These are phyloP conservation scores for Chaetomiaceae sp. DNA, from an alignment of 2,329 filamentous ascomycete species.

Conservation along the genomic window DNA sequence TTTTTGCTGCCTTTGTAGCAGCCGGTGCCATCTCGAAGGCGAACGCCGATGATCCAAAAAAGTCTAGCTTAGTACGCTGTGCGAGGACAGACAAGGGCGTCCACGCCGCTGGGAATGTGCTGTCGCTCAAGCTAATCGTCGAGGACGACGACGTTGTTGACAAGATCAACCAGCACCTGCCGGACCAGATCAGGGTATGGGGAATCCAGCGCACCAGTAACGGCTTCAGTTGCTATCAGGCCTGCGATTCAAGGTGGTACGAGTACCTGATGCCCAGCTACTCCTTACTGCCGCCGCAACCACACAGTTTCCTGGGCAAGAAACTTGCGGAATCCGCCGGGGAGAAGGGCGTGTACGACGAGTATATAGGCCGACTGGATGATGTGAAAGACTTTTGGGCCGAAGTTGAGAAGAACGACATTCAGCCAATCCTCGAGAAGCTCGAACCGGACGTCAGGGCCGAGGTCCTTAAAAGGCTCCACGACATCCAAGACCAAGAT, in stretches of 20 bases:
- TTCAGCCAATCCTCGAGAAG: conserved; percentile 63
- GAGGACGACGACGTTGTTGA: conserved; percentile 83
- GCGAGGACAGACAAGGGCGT: conserved; percentile 90
- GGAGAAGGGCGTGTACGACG: conserved; percentile 66
- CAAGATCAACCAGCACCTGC: conserved; percentile 84
- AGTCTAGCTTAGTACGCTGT: conserved; percentile 89
- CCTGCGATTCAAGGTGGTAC: conserved; percentile 93
- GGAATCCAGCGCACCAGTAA: conserved; percentile 86
- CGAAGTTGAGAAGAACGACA: conserved; percentile 72
- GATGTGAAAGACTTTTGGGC: conserved; percentile 82
- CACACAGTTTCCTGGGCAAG: conserved; percentile 77
- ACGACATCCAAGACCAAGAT: conserved; percentile 35
- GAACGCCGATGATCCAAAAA: conserved; percentile 94
- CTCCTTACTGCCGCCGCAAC: conserved; percentile 87
- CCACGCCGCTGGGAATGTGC: conserved; percentile 25
- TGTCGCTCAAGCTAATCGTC: conserved; percentile 72
- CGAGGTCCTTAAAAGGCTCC: conserved; percentile 59
- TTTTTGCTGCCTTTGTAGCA: conserved; percentile 86
- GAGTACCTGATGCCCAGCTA: conserved; percentile 96
- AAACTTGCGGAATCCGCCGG: conserved; percentile 75
- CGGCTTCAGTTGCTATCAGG: conserved; percentile 89
- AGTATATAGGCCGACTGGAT: conserved; percentile 63
- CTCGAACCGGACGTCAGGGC: conserved; percentile 61
- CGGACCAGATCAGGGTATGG: conserved; percentile 90
- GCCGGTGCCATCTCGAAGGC: conserved; percentile 94